Conservation (phyloP, 1,284 basidiomycete species). For the Moniliella sp. region DNA sequence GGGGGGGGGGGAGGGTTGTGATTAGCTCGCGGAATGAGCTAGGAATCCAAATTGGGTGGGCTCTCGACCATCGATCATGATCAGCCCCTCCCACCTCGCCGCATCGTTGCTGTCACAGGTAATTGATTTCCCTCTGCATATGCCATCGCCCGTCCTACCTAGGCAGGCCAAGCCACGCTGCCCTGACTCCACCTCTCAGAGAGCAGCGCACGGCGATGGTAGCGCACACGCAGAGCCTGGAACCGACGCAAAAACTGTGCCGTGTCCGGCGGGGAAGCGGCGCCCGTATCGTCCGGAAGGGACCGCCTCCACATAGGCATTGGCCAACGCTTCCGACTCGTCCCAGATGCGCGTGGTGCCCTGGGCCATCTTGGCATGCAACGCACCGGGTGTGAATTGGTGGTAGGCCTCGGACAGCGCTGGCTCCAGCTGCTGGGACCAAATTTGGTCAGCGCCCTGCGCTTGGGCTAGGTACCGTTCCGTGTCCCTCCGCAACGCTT, state of each 20-base stretch:
- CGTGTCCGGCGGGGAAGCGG: not conserved
- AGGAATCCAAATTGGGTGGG: too few species aligned
- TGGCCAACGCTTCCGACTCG: slow-evolving; percentile 18
- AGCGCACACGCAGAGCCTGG: not conserved
- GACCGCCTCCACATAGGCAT: slow-evolving; percentile 22
- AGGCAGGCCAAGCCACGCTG: not conserved
- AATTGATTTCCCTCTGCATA: too few species aligned
- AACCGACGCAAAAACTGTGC: not conserved
- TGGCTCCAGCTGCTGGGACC: too few species aligned
- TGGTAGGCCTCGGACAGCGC: too few species aligned
- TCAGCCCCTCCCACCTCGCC: too few species aligned
- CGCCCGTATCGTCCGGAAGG: slow-evolving; percentile 1
- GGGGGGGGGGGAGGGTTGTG: too few species aligned
- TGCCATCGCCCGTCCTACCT: not conserved
- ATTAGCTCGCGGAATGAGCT: too few species aligned
- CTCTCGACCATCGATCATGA: too few species aligned
- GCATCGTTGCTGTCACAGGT: too few species aligned
- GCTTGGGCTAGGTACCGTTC: slow-evolving; percentile 14
- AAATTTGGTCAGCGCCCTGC: slow-evolving; percentile 9
- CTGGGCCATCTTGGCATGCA: slow-evolving; percentile 14
- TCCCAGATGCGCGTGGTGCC: slow-evolving; percentile 14
- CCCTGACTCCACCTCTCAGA: not conserved
- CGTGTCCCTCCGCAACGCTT: slow-evolving; percentile 16
- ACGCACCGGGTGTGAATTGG: slow-evolving; percentile 15
- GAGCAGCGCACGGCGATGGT: not conserved